Evolutionary conservation across 257 asterid genomes (phyloP), one percentile per base, ranked within the genome.

Genomic region (Jasminum sambac): DNA sequence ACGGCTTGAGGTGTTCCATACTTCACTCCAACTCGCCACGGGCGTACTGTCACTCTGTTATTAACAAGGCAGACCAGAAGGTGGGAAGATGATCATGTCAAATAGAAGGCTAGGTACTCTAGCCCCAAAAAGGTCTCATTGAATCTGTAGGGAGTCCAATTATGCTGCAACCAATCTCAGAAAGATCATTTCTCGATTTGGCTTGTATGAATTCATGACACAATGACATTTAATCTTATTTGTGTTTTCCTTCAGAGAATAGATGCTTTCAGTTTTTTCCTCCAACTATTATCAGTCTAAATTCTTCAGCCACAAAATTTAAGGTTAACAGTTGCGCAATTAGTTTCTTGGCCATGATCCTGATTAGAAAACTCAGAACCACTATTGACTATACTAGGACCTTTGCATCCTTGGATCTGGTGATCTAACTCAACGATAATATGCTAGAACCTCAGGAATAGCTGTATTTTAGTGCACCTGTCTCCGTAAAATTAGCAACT

Each of bases 311-410:
- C n/a, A 13, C 59, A 69, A 39, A 69, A 21, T 58, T 23, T 55
- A 55, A 6, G 62, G 1, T 12, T 8, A 55, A 3, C n/a, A 55
- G 21, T 50, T 23, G 36, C 3, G 8, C 34, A 55, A 55, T 23
- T 55, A 55, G 30, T 12, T 58, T 24, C 21, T 66, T 36, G 24
- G 3, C 26, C 38, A 34, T 5, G 50, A 44, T 21, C 9, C 19
- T 63, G 50, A 63, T 42, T 37, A 59, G 40, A 25, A 69, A 42
- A 13, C 60, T 48, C 12, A 58, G 21, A 26, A 69, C 44, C 57
- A 59, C 50, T 43, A 66, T 30, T 41, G 70, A 72, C 30, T n/a
- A 62, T 46, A 17, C 63, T 38, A 19, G 25, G 70, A 26, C 26
- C 41, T 26, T 71, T 25, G 57, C 11, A 42, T 71, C 36, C 40